Conservation (phyloP, 495 filamentous ascomycete species). For the Margaritispora aquatica region DNA sequence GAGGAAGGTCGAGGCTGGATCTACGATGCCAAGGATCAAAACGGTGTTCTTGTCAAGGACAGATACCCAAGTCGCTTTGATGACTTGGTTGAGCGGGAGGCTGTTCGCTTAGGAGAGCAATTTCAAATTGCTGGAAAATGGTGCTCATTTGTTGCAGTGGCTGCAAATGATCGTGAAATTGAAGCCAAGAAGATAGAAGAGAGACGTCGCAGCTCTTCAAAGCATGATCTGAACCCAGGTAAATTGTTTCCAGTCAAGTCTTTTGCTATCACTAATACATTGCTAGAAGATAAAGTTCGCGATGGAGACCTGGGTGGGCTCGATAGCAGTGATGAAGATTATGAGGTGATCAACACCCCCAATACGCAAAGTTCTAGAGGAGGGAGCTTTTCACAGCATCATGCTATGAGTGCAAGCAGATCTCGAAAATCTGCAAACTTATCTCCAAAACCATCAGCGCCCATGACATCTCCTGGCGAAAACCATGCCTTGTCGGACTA, state of each 20-base stretch:
- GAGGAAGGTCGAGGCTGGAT: constrained; percentile 67
- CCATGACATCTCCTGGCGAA: background rate
- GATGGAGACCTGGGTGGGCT: too few relatives aligned
- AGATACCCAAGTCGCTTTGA: constrained; percentile 40
- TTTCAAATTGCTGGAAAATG: constrained; percentile 63
- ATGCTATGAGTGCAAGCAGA: background rate
- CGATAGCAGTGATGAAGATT: background rate
- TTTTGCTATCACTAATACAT: background rate
- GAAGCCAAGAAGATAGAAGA: background rate
- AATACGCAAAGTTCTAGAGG: too few relatives aligned
- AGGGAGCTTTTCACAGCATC: too few relatives aligned
- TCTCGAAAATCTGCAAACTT: background rate
- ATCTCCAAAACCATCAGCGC: too few relatives aligned
- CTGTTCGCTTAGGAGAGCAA: constrained; percentile 51
- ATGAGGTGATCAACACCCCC: background rate
- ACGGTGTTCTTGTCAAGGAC: constrained; percentile 40
- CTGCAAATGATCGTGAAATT: constrained; percentile 29
- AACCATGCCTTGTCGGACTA: constrained; percentile 53
- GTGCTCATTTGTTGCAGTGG: constrained; percentile 65
- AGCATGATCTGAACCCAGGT: background rate
- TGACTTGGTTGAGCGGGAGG: constrained; percentile 55
- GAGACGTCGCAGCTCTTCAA: background rate
- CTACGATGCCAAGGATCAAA: constrained; percentile 37
- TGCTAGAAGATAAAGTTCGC: background rate
- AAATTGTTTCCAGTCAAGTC: background rate